A percentile compares a stretch with the other conserved stretches of the same genome.
phyloP scores from a whole-genome alignment of 2,329 filamentous ascomycete genomes.

The Trichothecium roseum region DNA sequence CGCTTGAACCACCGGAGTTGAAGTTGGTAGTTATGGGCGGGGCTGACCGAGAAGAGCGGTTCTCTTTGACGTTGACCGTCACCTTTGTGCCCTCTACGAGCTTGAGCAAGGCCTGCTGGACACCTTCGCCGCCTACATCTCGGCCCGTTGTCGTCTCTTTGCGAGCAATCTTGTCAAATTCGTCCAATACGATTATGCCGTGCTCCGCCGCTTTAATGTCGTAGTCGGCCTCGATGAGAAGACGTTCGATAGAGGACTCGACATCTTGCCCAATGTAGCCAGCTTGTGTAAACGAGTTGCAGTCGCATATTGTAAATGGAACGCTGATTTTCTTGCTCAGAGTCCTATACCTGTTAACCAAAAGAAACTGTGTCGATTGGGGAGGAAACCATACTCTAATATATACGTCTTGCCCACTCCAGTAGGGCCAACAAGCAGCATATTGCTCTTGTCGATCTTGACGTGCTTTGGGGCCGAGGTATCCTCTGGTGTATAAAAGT shows the following conservation, averaged over 20 bases:
- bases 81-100: conserved; percentile 94
- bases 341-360: conserved; percentile 47
- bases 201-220: conserved; percentile 75
- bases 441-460: conserved; percentile 91
- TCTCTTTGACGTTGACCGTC: conserved; percentile 80
- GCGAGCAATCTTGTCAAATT: conserved; percentile 94
- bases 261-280: conserved; percentile 97
- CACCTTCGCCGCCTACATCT: conserved; percentile 91
- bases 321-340: conserved; percentile 88
- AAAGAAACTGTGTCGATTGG: too few species aligned
- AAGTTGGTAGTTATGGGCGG: conserved; percentile 44
- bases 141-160: conserved; percentile 80
- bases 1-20: conserved; percentile 29
- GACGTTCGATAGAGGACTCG: conserved; percentile 85
- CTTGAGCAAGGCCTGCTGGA: conserved; percentile 90
- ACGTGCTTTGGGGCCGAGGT: conserved; percentile 34
- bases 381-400: conserved; percentile 44
- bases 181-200: conserved; percentile 91
- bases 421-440: conserved; percentile 81
- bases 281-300: conserved; percentile 90
- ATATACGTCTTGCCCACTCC: conserved; percentile 97
- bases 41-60: conserved; percentile 45
- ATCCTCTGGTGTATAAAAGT: conserved; percentile 40
- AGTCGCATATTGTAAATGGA: conserved; percentile 91
- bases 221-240: conserved; percentile 85